Conservation (phyloP, 2,329 filamentous ascomycete species). For the Aspergillus aculeatus region DNA sequence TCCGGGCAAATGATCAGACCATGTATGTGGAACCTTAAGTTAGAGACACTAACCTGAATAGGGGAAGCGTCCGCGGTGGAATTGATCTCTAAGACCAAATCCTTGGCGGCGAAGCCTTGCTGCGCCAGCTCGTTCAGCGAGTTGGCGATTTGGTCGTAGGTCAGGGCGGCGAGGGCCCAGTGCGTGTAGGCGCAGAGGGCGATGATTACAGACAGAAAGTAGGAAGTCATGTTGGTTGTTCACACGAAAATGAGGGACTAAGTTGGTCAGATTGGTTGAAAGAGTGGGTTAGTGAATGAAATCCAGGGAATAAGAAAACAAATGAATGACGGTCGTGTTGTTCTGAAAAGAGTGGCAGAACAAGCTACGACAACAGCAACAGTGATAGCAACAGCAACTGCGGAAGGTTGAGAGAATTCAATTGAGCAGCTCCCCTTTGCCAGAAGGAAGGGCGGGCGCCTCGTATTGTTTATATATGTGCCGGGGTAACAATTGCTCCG, state of each 20-base stretch:
- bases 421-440: too few species aligned
- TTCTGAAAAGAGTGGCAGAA: constrained; percentile 9
- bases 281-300: neutral
- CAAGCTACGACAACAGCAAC: neutral
- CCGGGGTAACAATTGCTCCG: too few species aligned
- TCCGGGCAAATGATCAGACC: neutral
- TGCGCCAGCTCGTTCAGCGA: constrained; percentile 3
- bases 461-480: too few species aligned
- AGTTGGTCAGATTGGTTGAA: too few species aligned
- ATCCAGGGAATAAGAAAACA: neutral
- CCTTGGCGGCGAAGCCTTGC: constrained; percentile 3
- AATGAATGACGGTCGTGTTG: neutral
- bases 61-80: constrained; percentile 2
- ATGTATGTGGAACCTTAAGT: neutral
- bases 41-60: neutral
- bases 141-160: neutral
- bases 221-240: neutral
- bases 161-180: neutral
- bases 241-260: neutral
- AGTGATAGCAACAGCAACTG: too few species aligned
- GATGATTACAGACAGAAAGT: neutral
- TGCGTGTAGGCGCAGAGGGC: neutral
- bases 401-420: too few species aligned
- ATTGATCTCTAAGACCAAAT: constrained; percentile 1
- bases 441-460: too few species aligned